These are phyloP conservation scores for Penicillium salamii DNA, from an alignment of 495 filamentous ascomycete genomes.

Conservation along the genomic window DNA sequence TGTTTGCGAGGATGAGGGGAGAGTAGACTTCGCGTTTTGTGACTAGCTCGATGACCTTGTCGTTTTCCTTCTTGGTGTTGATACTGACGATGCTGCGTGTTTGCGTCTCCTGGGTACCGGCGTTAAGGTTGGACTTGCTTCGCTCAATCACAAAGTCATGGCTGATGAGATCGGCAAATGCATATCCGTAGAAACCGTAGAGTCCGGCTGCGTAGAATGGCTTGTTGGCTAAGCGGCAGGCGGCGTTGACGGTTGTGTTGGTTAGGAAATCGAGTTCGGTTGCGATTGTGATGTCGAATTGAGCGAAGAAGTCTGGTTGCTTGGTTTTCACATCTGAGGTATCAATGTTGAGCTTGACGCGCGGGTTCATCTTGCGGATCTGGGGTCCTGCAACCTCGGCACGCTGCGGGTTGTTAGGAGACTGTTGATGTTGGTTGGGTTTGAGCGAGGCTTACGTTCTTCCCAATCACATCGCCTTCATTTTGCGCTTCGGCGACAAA, in stretches of 20 bases:
- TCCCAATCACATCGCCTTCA: constrained; percentile 52
- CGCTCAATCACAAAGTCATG: constrained; percentile 89
- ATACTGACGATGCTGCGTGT: constrained; percentile 74
- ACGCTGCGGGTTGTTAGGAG: constrained; percentile 47
- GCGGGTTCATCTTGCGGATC: constrained; percentile 83
- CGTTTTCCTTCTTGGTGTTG: constrained; percentile 67
- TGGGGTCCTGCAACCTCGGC: constrained; percentile 77
- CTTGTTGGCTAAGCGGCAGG: constrained; percentile 67
- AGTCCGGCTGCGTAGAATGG: constrained; percentile 87
- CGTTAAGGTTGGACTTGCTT: constrained; percentile 70
- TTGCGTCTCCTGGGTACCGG: constrained; percentile 65
- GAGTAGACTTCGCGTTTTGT: constrained; percentile 89
- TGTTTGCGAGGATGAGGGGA: constrained; percentile 74
- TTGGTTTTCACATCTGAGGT: constrained; percentile 60
- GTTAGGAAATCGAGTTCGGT: constrained; percentile 75
- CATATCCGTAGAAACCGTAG: constrained; percentile 91
- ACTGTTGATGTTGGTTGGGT: background rate
- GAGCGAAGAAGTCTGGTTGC: constrained; percentile 65
- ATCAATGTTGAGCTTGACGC: constrained; percentile 74
- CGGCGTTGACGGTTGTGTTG: constrained; percentile 75
- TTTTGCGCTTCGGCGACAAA: constrained; percentile 66
- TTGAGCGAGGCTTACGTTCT: constrained; percentile 53
- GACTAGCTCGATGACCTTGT: constrained; percentile 80
- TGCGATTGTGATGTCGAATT: constrained; percentile 87
- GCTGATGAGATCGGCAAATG: constrained; percentile 85